Conservation (phyloP, 495 filamentous ascomycete species). For the Parathielavia hyrcaniae region DNA sequence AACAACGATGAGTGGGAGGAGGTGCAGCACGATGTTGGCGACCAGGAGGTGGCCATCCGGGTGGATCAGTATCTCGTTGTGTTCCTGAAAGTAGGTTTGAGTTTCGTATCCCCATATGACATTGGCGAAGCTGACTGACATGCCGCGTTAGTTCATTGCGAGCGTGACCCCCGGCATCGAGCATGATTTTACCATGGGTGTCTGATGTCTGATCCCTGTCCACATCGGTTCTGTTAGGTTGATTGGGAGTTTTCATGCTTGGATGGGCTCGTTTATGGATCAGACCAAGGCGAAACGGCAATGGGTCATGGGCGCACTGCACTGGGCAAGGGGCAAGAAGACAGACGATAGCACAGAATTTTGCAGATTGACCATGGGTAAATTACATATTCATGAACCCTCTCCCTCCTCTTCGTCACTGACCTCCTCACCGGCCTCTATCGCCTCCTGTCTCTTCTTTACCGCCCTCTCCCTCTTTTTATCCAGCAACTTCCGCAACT, state of each 20-base stretch:
- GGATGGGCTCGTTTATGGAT: constrained; percentile 3
- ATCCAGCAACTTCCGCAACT: constrained; percentile 70
- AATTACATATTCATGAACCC: neutral
- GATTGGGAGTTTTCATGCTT: neutral
- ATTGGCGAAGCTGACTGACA: constrained; percentile 12
- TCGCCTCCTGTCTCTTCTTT: constrained; percentile 62
- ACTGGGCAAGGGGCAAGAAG: neutral
- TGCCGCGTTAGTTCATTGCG: constrained; percentile 66
- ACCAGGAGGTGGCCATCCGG: constrained; percentile 82
- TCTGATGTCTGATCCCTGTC: constrained; percentile 41
- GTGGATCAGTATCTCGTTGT: constrained; percentile 98
- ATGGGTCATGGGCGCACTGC: constrained; percentile 1
- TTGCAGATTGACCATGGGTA: neutral
- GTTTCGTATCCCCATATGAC: neutral
- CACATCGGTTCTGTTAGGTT: neutral
- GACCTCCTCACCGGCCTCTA: constrained; percentile 63
- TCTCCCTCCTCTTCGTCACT: constrained; percentile 56
- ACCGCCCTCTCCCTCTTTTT: constrained; percentile 70
- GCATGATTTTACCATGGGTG: constrained; percentile 97
- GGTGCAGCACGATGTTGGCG: constrained; percentile 57
- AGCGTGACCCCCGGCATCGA: constrained; percentile 95
- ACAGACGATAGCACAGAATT: neutral
- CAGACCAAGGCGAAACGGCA: neutral
- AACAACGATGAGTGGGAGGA: constrained; percentile 82
- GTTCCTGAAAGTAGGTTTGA: constrained; percentile 63